Evolutionary conservation across 2,329 filamentous ascomycete species (phyloP).

Genomic region (Chaetomium sp.): DNA sequence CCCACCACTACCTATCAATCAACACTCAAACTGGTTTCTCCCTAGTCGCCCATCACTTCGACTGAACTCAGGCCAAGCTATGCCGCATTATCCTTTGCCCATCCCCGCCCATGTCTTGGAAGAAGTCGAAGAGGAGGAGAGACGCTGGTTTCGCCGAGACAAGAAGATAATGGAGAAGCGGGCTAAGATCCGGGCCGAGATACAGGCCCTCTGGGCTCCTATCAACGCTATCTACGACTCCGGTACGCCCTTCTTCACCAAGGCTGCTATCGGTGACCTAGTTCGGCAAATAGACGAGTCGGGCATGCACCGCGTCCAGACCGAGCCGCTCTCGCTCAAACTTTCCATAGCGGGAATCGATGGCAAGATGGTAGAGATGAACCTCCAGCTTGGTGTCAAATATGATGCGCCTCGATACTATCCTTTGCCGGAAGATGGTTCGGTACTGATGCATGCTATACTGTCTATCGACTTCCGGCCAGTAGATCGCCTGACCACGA

Average conservation of each 20-base stretch:
- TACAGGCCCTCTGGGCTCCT: constrained; percentile 3
- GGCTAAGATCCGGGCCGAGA: constrained; percentile 1
- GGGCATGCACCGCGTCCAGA: constrained; percentile 4
- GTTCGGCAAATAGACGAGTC: constrained; percentile 8
- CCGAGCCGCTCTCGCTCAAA: constrained; percentile 6
- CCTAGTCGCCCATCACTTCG: background rate
- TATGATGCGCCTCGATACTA: background rate
- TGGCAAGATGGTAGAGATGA: background rate
- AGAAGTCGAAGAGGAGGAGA: constrained; percentile 9
- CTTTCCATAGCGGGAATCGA: constrained; percentile 9
- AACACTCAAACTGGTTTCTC: background rate
- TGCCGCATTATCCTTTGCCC: constrained; percentile 9
- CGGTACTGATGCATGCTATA: constrained; percentile 3
- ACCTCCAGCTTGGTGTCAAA: constrained; percentile 1
- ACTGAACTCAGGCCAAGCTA: constrained; percentile 2
- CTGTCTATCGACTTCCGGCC: constrained; percentile 4
- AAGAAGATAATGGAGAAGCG: background rate
- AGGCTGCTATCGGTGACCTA: background rate
- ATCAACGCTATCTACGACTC: constrained; percentile 14
- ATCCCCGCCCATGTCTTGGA: constrained; percentile 10
- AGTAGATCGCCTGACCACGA: background rate
- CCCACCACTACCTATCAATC: background rate
- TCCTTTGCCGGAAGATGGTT: background rate
- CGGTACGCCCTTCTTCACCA: constrained; percentile 9
- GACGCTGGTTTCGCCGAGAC: background rate